Conservation (phyloP, 2,329 filamentous ascomycete genomes). For the Colletotrichum sp. region DNA sequence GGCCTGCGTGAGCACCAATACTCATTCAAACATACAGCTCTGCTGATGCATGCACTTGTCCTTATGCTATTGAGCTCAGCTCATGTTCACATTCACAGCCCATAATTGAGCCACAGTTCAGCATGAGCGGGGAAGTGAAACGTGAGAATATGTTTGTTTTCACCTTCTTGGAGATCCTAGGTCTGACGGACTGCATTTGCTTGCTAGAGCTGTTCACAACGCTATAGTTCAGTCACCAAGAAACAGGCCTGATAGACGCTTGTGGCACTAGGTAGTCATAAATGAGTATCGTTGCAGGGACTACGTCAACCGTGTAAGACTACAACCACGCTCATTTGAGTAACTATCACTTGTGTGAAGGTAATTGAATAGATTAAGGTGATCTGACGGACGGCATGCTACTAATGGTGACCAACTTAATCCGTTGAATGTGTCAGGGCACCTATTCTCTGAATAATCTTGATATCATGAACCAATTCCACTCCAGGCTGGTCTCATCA, state of each 20-base stretch:
- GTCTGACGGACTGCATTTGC: too few species aligned
- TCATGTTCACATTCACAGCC: neutral
- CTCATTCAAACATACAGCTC: neutral
- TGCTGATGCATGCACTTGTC: neutral
- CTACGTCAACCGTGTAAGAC: neutral
- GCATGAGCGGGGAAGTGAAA: accelerated
- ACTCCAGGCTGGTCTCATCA: neutral
- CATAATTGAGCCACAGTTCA: neutral
- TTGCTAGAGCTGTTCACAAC: neutral
- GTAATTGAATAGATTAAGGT: accelerated
- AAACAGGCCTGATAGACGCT: too few species aligned
- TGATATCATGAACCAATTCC: neutral
- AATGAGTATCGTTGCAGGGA: neutral
- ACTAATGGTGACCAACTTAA: accelerated
- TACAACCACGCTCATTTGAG: neutral
- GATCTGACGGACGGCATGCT: accelerated
- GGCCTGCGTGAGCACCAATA: neutral
- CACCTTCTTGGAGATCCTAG: too few species aligned
- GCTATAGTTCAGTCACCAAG: accelerated
- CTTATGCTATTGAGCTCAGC: neutral
- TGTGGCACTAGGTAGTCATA: neutral
- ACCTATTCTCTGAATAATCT: accelerated
- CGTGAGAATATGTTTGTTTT: too few species aligned
- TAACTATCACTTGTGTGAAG: accelerated
- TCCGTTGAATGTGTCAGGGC: accelerated